Conservation (phyloP, 2,329 filamentous ascomycete genomes). For the Xylariaceae sp. region DNA sequence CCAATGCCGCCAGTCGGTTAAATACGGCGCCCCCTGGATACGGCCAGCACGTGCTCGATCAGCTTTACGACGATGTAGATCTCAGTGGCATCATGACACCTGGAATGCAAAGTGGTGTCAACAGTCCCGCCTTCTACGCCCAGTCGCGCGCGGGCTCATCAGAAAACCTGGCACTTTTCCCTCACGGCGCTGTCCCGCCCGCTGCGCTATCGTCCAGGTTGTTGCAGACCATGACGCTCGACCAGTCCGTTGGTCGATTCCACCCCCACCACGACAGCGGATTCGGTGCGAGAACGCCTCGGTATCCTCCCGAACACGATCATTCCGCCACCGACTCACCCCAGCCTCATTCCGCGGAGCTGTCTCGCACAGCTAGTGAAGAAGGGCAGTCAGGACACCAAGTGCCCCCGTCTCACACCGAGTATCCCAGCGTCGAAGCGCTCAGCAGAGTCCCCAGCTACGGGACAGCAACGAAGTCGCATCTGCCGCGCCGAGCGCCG, state of each 20-base stretch:
- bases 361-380: slow-evolving; percentile 52
- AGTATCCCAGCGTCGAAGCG: slow-evolving; percentile 56
- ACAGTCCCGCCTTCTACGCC: slow-evolving; percentile 66
- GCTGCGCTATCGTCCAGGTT: slow-evolving; percentile 58
- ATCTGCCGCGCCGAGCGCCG: slow-evolving; percentile 47
- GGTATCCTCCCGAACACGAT: slow-evolving; percentile 34
- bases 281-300: slow-evolving; percentile 41
- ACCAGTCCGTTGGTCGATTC: slow-evolving; percentile 44
- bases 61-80: slow-evolving; percentile 84
- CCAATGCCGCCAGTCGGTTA: slow-evolving; percentile 33
- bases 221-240: slow-evolving; percentile 65
- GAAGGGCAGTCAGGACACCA: slow-evolving; percentile 36
- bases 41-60: slow-evolving; percentile 82
- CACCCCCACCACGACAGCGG: slow-evolving; percentile 38
- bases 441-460: slow-evolving; percentile 74
- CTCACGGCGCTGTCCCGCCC: slow-evolving; percentile 44
- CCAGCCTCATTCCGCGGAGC: slow-evolving; percentile 40
- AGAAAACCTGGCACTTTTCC: slow-evolving; percentile 68
- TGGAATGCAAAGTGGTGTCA: slow-evolving; percentile 63
- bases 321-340: slow-evolving; percentile 36
- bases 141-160: slow-evolving; percentile 69
- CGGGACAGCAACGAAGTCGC: slow-evolving; percentile 64
- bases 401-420: slow-evolving; percentile 45
- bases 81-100: slow-evolving; percentile 66
- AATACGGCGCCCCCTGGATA: slow-evolving; percentile 85